These are phyloP conservation scores for Anacardium occidentale DNA, from an alignment of 345 rosid genomes.

Conservation along the genomic window DNA sequence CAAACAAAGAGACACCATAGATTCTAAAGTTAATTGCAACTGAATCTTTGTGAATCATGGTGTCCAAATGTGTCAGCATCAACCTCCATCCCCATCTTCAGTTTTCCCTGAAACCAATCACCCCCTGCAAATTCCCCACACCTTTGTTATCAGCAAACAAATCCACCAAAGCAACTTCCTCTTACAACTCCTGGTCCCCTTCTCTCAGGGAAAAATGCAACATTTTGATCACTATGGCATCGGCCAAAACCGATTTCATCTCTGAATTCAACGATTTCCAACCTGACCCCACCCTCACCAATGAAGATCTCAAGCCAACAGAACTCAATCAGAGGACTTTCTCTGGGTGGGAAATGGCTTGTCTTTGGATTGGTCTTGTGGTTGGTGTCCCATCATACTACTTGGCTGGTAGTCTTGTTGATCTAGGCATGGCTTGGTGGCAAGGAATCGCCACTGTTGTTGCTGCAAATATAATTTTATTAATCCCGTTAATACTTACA, in stretches of 20 bases:
- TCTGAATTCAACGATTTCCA: slow-evolving; percentile 31
- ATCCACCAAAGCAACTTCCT: slow-evolving; percentile 13
- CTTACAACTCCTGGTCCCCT: background rate
- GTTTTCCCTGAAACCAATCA: slow-evolving; percentile 24
- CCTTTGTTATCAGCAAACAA: slow-evolving; percentile 13
- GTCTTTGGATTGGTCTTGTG: slow-evolving; percentile 95
- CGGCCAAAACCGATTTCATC: slow-evolving; percentile 21
- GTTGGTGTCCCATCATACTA: slow-evolving; percentile 92
- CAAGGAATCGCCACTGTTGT: slow-evolving; percentile 91
- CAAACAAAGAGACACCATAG: slow-evolving; percentile 24
- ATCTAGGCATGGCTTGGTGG: slow-evolving; percentile 99
- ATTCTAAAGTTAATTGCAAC: slow-evolving; percentile 31
- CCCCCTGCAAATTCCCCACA: background rate
- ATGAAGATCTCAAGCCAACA: slow-evolving; percentile 87
- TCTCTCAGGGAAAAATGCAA: slow-evolving; percentile 15
- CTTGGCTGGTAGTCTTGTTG: slow-evolving; percentile 86
- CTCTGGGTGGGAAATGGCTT: slow-evolving; percentile 79
- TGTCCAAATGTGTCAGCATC: slow-evolving; percentile 47
- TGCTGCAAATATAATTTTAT: slow-evolving; percentile 64
- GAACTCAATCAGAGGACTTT: slow-evolving; percentile 52
- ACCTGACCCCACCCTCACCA: slow-evolving; percentile 63
- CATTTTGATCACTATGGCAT: slow-evolving; percentile 33
- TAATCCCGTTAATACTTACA: slow-evolving; percentile 70
- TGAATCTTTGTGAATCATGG: slow-evolving; percentile 42
- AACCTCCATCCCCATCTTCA: slow-evolving; percentile 44